Conservation (phyloP, 805 yeast genomes). For the Kodamaea leandrae region DNA sequence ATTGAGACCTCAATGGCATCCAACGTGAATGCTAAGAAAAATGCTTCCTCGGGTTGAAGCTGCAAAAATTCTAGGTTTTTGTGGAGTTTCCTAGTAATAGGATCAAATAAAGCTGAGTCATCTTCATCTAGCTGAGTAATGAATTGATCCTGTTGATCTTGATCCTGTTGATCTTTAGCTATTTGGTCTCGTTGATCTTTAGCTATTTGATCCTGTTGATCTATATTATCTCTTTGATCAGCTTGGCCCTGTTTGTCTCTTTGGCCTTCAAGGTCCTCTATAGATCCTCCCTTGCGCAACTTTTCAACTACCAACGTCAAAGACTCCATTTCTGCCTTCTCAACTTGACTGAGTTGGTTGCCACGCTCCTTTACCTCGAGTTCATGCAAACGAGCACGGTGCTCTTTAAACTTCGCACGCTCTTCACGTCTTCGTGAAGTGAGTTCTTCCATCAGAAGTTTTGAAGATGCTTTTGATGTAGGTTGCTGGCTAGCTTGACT, state of each 20-base stretch:
- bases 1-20: slow-evolving; percentile 31
- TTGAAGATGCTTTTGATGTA: slow-evolving; percentile 10
- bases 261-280: slow-evolving; percentile 12
- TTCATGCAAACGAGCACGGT: slow-evolving; percentile 50
- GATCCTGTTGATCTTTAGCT: too few species aligned
- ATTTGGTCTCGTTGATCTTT: too few species aligned
- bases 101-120: slow-evolving; percentile 18
- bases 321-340: slow-evolving; percentile 17
- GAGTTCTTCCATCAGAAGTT: slow-evolving; percentile 65
- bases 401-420: slow-evolving; percentile 66
- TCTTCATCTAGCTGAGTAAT: too few species aligned
- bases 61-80: slow-evolving; percentile 51
- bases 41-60: slow-evolving; percentile 70
- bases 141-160: too few species aligned
- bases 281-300: slow-evolving; percentile 14
- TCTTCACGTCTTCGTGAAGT: slow-evolving; percentile 71
- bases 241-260: too few species aligned
- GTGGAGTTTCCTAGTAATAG: slow-evolving; percentile 14
- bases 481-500: neutral
- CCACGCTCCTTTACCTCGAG: slow-evolving; percentile 49
- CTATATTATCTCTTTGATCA: too few species aligned
- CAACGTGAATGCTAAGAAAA: slow-evolving; percentile 63
- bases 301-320: slow-evolving; percentile 18
- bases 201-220: too few species aligned
- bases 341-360: slow-evolving; percentile 24